A percentile compares a stretch with the other conserved stretches of the same genome.
These are phyloP conservation scores for Mollisiaceae sp. DNA, from an alignment of 2,329 filamentous ascomycete species.

Conservation along the genomic window DNA sequence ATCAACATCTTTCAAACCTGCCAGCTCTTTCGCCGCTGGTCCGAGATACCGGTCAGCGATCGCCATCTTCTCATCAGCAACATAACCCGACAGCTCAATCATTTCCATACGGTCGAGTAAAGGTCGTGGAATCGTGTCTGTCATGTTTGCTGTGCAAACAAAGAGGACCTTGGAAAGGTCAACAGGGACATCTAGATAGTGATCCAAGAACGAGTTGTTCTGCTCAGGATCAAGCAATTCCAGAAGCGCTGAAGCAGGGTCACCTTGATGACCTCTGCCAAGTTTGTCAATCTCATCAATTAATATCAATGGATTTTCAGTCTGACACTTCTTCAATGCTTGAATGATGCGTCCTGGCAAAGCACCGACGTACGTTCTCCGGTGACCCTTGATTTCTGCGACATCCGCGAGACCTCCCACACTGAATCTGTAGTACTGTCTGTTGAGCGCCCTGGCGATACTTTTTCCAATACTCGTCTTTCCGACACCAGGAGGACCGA, in stretches of 20 bases:
- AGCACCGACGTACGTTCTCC: slow-evolving; percentile 94
- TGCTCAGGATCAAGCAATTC: slow-evolving; percentile 96
- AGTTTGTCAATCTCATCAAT: slow-evolving; percentile 99
- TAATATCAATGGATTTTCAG: slow-evolving; percentile 93
- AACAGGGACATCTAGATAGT: slow-evolving; percentile 98
- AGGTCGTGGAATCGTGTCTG: slow-evolving; percentile 93
- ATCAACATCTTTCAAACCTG: slow-evolving; percentile 87
- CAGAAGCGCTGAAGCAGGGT: slow-evolving; percentile 90
- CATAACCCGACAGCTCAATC: slow-evolving; percentile 94
- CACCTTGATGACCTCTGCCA: slow-evolving; percentile 92
- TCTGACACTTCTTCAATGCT: slow-evolving; percentile 98
- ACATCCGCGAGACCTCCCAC: slow-evolving; percentile 97
- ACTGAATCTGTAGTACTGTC: slow-evolving; percentile 98
- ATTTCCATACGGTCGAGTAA: slow-evolving; percentile 97
- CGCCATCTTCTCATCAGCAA: slow-evolving; percentile 98
- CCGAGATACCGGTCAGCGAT: slow-evolving; percentile 94
- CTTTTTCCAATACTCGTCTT: slow-evolving; percentile 99
- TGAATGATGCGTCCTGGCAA: slow-evolving; percentile 96
- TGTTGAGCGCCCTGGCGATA: slow-evolving; percentile 90
- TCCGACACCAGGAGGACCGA: slow-evolving; percentile 94
- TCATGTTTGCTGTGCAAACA: slow-evolving; percentile 99
- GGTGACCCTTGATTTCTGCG: slow-evolving; percentile 97
- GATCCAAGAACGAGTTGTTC: slow-evolving; percentile 95
- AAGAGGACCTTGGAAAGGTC: slow-evolving; percentile 98
- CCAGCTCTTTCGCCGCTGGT: slow-evolving; percentile 91